A percentile compares a stretch with the other conserved stretches of the same genome.
Evolutionary conservation across 768 basidiomycete species (phyloP).

Genomic region (Trametes coccinea): DNA sequence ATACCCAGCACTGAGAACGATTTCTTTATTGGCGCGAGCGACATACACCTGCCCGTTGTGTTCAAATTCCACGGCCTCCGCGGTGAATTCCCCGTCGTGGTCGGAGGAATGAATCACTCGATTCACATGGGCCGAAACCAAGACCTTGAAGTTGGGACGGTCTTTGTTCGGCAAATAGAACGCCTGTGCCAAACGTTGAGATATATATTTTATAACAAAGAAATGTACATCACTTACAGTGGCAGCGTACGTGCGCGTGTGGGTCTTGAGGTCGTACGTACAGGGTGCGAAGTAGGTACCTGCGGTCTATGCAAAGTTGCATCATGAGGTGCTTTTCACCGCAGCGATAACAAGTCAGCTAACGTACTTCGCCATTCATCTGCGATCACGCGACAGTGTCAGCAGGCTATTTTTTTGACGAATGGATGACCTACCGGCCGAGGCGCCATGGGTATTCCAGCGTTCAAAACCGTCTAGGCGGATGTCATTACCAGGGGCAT

Average conservation of each 20-base stretch:
- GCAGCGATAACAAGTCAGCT: not conserved
- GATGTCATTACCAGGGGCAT: not conserved
- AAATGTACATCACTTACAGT: slow-evolving; percentile 27
- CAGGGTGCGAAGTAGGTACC: slow-evolving; percentile 19
- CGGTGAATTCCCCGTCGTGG: slow-evolving; percentile 32
- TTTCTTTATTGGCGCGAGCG: slow-evolving; percentile 48
- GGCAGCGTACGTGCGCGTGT: slow-evolving; percentile 24
- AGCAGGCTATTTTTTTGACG: not conserved
- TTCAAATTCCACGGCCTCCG: slow-evolving; percentile 50
- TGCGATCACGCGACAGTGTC: not conserved
- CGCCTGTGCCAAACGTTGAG: slow-evolving; percentile 15
- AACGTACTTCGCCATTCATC: slow-evolving; percentile 28
- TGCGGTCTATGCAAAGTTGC: slow-evolving; percentile 11
- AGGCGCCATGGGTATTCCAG: slow-evolving; percentile 15
- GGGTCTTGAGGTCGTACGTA: slow-evolving; percentile 20
- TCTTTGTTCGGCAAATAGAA: slow-evolving; percentile 29
- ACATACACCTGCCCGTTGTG: slow-evolving; percentile 31
- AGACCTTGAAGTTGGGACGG: slow-evolving; percentile 33
- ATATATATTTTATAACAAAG: not conserved
- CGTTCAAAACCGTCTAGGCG: slow-evolving; percentile 21
- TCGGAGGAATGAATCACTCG: slow-evolving; percentile 26
- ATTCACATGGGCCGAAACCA: slow-evolving; percentile 32
- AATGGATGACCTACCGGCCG: slow-evolving; percentile 17
- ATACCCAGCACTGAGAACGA: slow-evolving; percentile 37
- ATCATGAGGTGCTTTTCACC: not conserved